These are phyloP conservation scores for Fusarium newnesense DNA, from an alignment of 2,329 filamentous ascomycete species.

Conservation along the genomic window DNA sequence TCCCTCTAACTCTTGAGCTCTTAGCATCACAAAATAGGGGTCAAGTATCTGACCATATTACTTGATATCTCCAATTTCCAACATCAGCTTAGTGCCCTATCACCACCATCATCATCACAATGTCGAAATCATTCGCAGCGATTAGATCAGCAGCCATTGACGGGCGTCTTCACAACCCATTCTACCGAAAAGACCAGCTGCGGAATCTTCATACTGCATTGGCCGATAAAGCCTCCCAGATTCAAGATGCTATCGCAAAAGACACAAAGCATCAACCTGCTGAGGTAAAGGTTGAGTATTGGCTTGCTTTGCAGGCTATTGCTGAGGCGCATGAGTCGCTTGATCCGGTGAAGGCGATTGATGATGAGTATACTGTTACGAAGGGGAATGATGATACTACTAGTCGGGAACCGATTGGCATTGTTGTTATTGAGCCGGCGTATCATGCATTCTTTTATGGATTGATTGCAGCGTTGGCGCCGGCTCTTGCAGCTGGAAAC, in stretches of 20 bases:
- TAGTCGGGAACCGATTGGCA: slow-evolving; percentile 21
- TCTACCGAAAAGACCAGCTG: slow-evolving; percentile 37
- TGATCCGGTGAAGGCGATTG: slow-evolving; percentile 15
- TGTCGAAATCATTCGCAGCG: slow-evolving; percentile 31
- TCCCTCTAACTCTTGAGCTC: neutral
- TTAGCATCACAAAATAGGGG: neutral
- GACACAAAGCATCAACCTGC: slow-evolving; percentile 27
- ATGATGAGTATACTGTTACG: slow-evolving; percentile 27
- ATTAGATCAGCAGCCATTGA: slow-evolving; percentile 34
- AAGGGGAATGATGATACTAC: slow-evolving; percentile 20
- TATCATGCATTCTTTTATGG: slow-evolving; percentile 35
- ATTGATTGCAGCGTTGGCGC: slow-evolving; percentile 22
- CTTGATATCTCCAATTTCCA: neutral
- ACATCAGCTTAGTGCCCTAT: neutral
- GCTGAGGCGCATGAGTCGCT: slow-evolving; percentile 23
- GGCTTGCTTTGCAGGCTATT: slow-evolving; percentile 33
- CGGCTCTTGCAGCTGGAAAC: slow-evolving; percentile 29
- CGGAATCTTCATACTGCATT: slow-evolving; percentile 21
- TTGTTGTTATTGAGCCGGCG: slow-evolving; percentile 34
- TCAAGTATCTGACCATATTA: neutral
- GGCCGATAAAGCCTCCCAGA: slow-evolving; percentile 14
- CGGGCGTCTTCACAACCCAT: slow-evolving; percentile 32
- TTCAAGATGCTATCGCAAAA: slow-evolving; percentile 34
- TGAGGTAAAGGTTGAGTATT: slow-evolving; percentile 38
- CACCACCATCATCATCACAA: neutral